phyloP scores from a whole-genome alignment of 345 rosid genomes.

The Eucalyptus globulus region DNA sequence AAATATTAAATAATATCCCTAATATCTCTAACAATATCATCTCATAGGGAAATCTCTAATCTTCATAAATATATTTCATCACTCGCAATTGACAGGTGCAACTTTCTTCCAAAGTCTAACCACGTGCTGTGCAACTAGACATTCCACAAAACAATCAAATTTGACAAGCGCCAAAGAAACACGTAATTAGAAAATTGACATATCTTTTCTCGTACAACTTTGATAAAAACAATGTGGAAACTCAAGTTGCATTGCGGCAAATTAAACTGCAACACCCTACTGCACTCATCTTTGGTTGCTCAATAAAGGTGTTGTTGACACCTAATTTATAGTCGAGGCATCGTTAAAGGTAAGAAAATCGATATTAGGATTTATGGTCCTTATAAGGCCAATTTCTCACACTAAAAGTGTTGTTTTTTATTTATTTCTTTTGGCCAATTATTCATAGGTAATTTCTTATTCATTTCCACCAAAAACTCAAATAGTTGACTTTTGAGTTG shows the following conservation, averaged over 20 bases:
- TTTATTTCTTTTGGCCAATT: too few species aligned
- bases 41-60: neutral
- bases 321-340: too few species aligned
- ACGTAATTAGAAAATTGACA: neutral
- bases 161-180: rapidly evolving
- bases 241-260: neutral
- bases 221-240: neutral
- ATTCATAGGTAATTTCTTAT: too few species aligned
- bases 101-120: too few species aligned
- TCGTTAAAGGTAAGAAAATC: too few species aligned
- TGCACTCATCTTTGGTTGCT: neutral
- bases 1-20: neutral
- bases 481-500: too few species aligned
- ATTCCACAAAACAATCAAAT: neutral
- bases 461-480: too few species aligned
- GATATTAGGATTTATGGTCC: too few species aligned
- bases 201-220: too few species aligned
- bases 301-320: neutral
- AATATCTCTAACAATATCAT: too few species aligned
- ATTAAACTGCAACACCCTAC: neutral
- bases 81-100: neutral
- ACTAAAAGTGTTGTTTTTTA: too few species aligned
- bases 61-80: neutral
- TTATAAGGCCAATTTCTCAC: too few species aligned
- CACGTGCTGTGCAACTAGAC: neutral